Base-by-base conservation (phyloP, 768 basidiomycete genomes). In the Gelatoporia subvermispora region DNA sequence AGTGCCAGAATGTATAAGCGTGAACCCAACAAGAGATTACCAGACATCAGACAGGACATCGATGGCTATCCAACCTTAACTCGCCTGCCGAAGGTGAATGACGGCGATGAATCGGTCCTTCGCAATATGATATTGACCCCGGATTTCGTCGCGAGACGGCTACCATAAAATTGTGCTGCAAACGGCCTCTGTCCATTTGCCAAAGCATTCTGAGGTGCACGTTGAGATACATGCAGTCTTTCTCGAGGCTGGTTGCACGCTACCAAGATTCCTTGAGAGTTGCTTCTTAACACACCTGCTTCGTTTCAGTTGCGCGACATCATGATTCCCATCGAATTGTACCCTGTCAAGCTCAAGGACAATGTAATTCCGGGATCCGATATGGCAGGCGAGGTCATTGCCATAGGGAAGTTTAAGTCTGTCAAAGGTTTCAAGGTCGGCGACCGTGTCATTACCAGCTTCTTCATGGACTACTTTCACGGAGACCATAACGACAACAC, bases 191-290 rank as follows among this genome's bases (percentile, higher is more conserved):
- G 50, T 67, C 28, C 58, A 62, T 0, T 53, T 64, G 42, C 74
- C 71, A 1, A 72, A 68, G 43, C 59, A 75, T 1, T 68, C 60
- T 21, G 74, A 84, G 45, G 81, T 80, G 8, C 68, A 80, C 22
- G 73, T 83, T 52, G 77, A 76, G 55, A 65, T 77, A 9, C 74
- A 77, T 46, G 77, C 79, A 0, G 78, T 79, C 16, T 82, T 80
- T 31, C 64, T 82, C 9, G n/a, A n/a, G n/a, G n/a, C n/a, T n/a
- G n/a, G n/a, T n/a, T n/a, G n/a, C n/a, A n/a, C n/a, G n/a, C n/a
- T n/a, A n/a, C n/a, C n/a, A n/a, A n/a, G n/a, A n/a, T n/a, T n/a
- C n/a, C n/a, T n/a, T n/a, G n/a, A n/a, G n/a, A n/a, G n/a, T n/a
- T n/a, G n/a, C n/a, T n/a, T 31, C 28, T 7, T 31, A 5, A 31